These are phyloP conservation scores for Cylindricascospora bacillispora DNA, from an alignment of 1,139 yeast species.

Conservation along the genomic window DNA sequence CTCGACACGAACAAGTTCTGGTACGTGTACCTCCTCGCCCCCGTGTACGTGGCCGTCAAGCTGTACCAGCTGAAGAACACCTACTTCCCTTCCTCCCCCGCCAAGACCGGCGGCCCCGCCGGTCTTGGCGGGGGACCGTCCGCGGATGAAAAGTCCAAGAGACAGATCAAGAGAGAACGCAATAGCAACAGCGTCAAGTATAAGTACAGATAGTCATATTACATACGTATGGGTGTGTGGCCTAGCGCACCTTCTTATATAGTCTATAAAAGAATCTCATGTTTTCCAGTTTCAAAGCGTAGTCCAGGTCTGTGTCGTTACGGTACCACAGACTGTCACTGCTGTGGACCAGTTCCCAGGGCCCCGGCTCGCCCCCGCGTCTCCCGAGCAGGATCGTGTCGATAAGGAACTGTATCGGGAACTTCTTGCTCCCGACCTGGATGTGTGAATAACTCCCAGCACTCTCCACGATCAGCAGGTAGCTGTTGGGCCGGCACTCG, in stretches of 20 bases:
- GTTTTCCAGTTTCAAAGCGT: conserved; percentile 66
- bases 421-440: conserved; percentile 56
- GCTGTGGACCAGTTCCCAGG: conserved; percentile 53
- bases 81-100: conserved; percentile 4
- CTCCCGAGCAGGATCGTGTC: conserved; percentile 60
- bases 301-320: conserved; percentile 39
- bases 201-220: conserved; percentile 8
- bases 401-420: conserved; percentile 71
- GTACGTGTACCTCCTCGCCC: conserved; percentile 13
- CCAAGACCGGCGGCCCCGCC: not conserved
- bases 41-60: conserved; percentile 19
- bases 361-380: conserved; percentile 35
- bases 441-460: conserved; percentile 86
- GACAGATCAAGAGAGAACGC: conserved; percentile 24
- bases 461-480: conserved; percentile 63
- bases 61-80: conserved; percentile 16
- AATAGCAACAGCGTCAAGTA: conserved; percentile 20
- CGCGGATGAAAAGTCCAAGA: conserved; percentile 17
- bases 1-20: conserved; percentile 19
- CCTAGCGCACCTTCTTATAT: conserved; percentile 36
- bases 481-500: conserved; percentile 41
- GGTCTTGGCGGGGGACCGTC: conserved; percentile 4
- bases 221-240: not conserved
- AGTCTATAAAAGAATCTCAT: conserved; percentile 78
- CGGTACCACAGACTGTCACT: conserved; percentile 81